phyloP scores from a whole-genome alignment of 495 filamentous ascomycete species.

The Podospora pseudocomata region DNA sequence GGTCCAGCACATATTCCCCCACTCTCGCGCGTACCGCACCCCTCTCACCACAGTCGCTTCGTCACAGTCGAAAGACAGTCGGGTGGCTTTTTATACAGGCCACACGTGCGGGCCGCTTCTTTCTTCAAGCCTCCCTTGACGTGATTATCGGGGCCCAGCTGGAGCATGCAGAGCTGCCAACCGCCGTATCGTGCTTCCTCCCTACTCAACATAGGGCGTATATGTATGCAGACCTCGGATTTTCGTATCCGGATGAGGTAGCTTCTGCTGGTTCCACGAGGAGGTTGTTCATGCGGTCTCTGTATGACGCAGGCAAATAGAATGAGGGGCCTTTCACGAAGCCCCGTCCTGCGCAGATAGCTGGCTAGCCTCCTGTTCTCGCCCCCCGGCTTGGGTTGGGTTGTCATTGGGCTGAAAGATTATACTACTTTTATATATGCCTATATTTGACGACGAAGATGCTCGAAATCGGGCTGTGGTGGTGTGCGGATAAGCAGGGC shows the following conservation, averaged over 20 bases:
- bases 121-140: background rate
- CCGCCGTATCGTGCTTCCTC: background rate
- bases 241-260: background rate
- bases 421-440: background rate
- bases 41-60: background rate
- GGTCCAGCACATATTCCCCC: background rate
- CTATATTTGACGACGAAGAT: background rate
- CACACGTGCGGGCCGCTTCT: background rate
- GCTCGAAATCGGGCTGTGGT: background rate
- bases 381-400: background rate
- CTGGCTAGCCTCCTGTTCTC: background rate
- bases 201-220: background rate
- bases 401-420: background rate
- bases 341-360: background rate
- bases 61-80: background rate
- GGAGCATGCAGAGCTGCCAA: background rate
- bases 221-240: background rate
- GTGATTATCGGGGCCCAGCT: background rate
- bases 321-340: background rate
- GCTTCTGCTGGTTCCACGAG: background rate
- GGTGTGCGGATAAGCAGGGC: background rate
- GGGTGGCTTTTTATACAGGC: background rate
- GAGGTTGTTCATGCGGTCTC: background rate
- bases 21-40: background rate
- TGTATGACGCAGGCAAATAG: background rate